These are phyloP conservation scores for Plasmodium adleri DNA, from an alignment of 169 alveolate genomes.

Conservation along the genomic window DNA sequence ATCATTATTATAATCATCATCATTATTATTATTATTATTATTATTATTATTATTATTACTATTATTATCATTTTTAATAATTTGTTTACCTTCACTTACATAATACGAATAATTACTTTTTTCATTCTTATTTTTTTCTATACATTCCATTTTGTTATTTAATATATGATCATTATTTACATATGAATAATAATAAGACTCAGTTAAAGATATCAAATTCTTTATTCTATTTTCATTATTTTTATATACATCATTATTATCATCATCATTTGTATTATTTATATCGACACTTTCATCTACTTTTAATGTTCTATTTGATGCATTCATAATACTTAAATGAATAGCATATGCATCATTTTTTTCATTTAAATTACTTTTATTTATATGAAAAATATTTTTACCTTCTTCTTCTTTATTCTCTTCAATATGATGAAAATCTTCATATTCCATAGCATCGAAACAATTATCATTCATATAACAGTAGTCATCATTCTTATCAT, in stretches of 20 bases:
- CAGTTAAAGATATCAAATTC: conserved; percentile 30
- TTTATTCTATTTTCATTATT: conserved; percentile 60
- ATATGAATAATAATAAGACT: conserved; percentile 39
- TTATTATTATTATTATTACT: neutral
- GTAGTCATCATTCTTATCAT: conserved; percentile 40
- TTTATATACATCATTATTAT: conserved; percentile 31
- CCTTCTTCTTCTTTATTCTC: conserved; percentile 11
- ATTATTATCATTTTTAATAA: neutral
- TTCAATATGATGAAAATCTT: conserved; percentile 39
- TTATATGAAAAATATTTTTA: conserved; percentile 15
- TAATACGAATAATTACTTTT: conserved; percentile 21
- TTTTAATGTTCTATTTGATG: conserved; percentile 20
- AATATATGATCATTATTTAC: conserved; percentile 4
- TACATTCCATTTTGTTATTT: neutral
- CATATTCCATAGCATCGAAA: conserved; percentile 70
- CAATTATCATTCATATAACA: conserved; percentile 59
- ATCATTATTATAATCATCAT: neutral
- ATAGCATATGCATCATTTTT: conserved; percentile 44
- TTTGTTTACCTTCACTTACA: conserved; percentile 11
- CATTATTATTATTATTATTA: neutral
- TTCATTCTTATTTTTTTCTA: conserved; percentile 27
- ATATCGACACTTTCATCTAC: neutral
- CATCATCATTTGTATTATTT: conserved; percentile 18
- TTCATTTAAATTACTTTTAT: conserved; percentile 28
- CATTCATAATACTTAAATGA: conserved; percentile 73